Base-by-base conservation (phyloP, 768 basidiomycete genomes). In the Tylopilus sp. region DNA sequence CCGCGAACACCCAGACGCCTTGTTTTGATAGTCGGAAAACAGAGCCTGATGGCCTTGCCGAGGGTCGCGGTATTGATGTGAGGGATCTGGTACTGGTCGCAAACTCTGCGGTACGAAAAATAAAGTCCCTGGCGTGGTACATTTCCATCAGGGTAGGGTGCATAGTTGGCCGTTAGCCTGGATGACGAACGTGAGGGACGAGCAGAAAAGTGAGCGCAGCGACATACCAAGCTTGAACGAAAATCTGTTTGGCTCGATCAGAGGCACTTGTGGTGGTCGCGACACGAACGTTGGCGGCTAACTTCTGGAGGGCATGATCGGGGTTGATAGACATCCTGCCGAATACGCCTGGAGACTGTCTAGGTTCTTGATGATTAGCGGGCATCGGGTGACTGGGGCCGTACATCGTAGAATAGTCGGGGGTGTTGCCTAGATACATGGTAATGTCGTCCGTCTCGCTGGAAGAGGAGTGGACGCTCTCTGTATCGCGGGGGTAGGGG, bases 21-120 rank as follows among this genome's bases (percentile, higher is more conserved):
- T 46, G 94, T 96, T 81, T 93, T 95, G 79, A 97, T 94, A 57
- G 88, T 90, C 45, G 91, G 91, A 74, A 93, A 97, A 70, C 92
- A 94, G 50, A 90, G 81, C 57, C 92, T 81, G 65, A 97, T 93
- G 42, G 93, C 92, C 72, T 97, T 97, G 56, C 94, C 94, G 63
- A 97, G 80, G 2, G 93, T 93, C 60, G 94, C 94, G 33, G 93
- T 92, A 77, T 95, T 97, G 76, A 96, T 92, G 66, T 95, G 91
- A 48, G 89, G 90, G 55, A 94, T 89, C 47, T 89, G 88, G 73
- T 94, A 92, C 72, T 92, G 88, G 74, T 93, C 90, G 71, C 91
- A 94, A 52, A 94, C 85, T 50, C 91, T 78, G 56, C 88, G 82
- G 73, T 95, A 97, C 30, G 92, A 95, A 67, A 92, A 91, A 72